These are phyloP conservation scores for Aspergillus steynii DNA, from an alignment of 495 filamentous ascomycete species.

Conservation along the genomic window DNA sequence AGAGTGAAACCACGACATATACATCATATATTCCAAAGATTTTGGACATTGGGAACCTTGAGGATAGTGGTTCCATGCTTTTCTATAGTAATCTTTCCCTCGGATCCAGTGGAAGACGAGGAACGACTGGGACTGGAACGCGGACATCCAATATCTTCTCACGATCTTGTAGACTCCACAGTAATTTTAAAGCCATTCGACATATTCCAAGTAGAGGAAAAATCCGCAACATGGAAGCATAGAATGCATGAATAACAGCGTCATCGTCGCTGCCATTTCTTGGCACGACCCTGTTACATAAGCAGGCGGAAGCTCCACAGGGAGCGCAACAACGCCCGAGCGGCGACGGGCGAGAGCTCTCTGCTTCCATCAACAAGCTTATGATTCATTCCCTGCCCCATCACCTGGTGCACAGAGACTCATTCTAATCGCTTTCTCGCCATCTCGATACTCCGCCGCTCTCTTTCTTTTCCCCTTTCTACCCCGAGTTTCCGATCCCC, in stretches of 20 bases:
- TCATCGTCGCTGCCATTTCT: slow-evolving; percentile 6
- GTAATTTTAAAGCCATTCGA: background rate
- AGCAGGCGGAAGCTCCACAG: slow-evolving; percentile 42
- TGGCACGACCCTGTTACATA: slow-evolving; percentile 38
- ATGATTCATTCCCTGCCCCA: slow-evolving; percentile 32
- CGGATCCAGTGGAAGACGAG: background rate
- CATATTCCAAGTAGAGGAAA: background rate
- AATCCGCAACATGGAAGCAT: background rate
- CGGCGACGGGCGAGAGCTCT: slow-evolving; percentile 35
- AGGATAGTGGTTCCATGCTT: background rate
- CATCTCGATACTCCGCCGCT: slow-evolving; percentile 10
- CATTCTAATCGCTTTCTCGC: slow-evolving; percentile 19
- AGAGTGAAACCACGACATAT: background rate
- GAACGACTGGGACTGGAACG: background rate
- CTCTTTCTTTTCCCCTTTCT: slow-evolving; percentile 6
- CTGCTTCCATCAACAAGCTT: slow-evolving; percentile 45
- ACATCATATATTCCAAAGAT: background rate
- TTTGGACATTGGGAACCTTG: background rate
- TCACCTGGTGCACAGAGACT: slow-evolving; percentile 31
- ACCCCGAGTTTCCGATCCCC: slow-evolving; percentile 7
- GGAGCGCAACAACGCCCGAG: slow-evolving; percentile 26
- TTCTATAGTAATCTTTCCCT: background rate
- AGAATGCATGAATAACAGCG: background rate
- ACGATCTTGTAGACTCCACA: background rate
- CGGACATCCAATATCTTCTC: background rate